A percentile compares a stretch with the other conserved stretches of the same genome.
These are phyloP conservation scores for Phaseolus lunatus DNA, from an alignment of 306 rosid species.

Conservation along the genomic window DNA sequence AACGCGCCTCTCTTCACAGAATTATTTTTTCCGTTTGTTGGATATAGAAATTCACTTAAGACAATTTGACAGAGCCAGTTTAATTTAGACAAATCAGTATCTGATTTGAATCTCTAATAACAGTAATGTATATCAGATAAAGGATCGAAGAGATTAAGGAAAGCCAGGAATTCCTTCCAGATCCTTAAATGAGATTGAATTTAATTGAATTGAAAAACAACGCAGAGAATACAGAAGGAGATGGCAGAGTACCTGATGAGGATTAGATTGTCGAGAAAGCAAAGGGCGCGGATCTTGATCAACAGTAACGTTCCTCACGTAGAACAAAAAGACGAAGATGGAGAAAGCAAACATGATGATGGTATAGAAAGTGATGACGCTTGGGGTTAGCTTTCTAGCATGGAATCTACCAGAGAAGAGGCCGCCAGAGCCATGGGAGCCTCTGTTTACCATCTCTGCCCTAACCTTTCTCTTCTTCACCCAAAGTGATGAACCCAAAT, in stretches of 20 bases:
- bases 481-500: constrained; percentile 8
- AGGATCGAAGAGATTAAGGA: constrained; percentile 13
- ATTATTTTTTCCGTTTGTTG: neutral
- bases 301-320: constrained; percentile 50
- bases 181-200: constrained; percentile 7
- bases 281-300: constrained; percentile 53
- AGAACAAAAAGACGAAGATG: constrained; percentile 62
- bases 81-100: neutral
- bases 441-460: constrained; percentile 65
- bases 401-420: constrained; percentile 47
- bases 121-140: neutral
- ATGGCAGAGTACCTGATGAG: constrained; percentile 52
- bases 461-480: constrained; percentile 3
- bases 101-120: constrained; percentile 35
- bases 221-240: neutral
- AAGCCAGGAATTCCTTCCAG: neutral
- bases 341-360: constrained; percentile 62
- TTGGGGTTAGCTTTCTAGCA: constrained; percentile 53
- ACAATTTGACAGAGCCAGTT: constrained; percentile 1
- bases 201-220: neutral
- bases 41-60: neutral
- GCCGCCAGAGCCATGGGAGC: constrained; percentile 42
- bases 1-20: neutral
- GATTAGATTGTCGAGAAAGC: constrained; percentile 45
- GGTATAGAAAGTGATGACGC: constrained; percentile 54